Percentiles rank a stretch among this genome's conserved stretches.
Conservation (phyloP, 1,284 basidiomycete species). For the Albatrellus sp. region DNA sequence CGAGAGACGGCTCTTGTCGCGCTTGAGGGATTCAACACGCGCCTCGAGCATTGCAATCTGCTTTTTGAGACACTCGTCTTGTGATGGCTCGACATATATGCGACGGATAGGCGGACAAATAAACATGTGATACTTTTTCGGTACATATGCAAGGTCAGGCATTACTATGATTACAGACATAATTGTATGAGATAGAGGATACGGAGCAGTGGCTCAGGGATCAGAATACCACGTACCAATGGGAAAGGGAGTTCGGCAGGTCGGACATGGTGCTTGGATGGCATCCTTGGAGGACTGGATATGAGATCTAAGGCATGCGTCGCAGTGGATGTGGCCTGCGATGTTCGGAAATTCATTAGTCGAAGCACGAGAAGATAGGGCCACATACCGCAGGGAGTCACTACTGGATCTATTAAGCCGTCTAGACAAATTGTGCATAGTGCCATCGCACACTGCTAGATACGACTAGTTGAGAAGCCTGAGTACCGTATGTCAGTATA, state of each 20-base stretch:
- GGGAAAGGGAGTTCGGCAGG: constrained; percentile 41
- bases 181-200: constrained; percentile 3
- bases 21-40: constrained; percentile 21
- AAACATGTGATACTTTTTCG: constrained; percentile 46
- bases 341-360: not conserved
- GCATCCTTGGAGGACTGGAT: constrained; percentile 30
- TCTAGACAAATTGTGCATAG: constrained; percentile 52
- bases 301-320: constrained; percentile 36
- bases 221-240: constrained; percentile 27
- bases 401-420: constrained; percentile 36
- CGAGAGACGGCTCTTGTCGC: constrained; percentile 29
- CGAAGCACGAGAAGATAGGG: not conserved
- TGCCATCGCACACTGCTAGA: not conserved
- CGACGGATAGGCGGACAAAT: constrained; percentile 42
- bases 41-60: constrained; percentile 21
- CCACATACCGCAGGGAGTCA: constrained; percentile 46
- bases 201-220: no score
- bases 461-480: no score
- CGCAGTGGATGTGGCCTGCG: constrained; percentile 52
- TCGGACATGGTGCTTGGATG: constrained; percentile 37
- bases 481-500: no score
- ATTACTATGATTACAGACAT: constrained; percentile 14
- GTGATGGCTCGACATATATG: constrained; percentile 34
- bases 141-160: constrained; percentile 38
- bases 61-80: constrained; percentile 14